Percentiles rank a stretch among this genome's conserved stretches.
Evolutionary conservation across 75 land plant genomes (phyloP).

Genomic region (Selaginella moellendorffii): DNA sequence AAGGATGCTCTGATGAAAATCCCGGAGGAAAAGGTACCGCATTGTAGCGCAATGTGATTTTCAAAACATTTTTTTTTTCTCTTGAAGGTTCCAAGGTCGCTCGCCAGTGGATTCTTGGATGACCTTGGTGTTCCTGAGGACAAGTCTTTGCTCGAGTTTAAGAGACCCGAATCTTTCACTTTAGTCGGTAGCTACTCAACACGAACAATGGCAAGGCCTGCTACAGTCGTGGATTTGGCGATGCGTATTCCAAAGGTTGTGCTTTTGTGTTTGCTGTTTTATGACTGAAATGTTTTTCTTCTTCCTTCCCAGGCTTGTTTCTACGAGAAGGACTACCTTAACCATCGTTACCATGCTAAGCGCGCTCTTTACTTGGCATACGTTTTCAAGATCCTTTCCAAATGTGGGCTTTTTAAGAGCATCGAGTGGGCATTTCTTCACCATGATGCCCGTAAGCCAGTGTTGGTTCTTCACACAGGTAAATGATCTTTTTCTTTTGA

Average conservation of each 20-base stretch:
- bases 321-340: constrained; percentile 69
- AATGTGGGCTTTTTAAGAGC: constrained; percentile 19
- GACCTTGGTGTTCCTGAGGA: constrained; percentile 51
- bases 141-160: constrained; percentile 51
- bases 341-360: constrained; percentile 86
- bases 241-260: constrained; percentile 76
- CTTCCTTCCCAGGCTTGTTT: constrained; percentile 46
- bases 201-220: constrained; percentile 43
- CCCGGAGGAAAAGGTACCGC: constrained; percentile 44
- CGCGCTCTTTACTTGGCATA: constrained; percentile 55
- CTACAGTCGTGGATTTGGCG: constrained; percentile 52
- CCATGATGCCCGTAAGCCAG: constrained; percentile 79
- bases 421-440: constrained; percentile 53
- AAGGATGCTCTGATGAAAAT: constrained; percentile 27
- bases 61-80: neutral
- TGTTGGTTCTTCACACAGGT: constrained; percentile 63
- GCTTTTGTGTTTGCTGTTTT: neutral
- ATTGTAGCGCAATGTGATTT: too few species aligned
- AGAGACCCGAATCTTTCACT: constrained; percentile 40
- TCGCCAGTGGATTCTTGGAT: constrained; percentile 42
- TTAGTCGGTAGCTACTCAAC: constrained; percentile 59
- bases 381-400: constrained; percentile 35
- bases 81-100: constrained; percentile 34
- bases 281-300: neutral
- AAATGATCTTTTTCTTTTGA: neutral